These are phyloP conservation scores for Talaromyces sp. DNA, from an alignment of 2,329 filamentous ascomycete genomes.

Conservation along the genomic window DNA sequence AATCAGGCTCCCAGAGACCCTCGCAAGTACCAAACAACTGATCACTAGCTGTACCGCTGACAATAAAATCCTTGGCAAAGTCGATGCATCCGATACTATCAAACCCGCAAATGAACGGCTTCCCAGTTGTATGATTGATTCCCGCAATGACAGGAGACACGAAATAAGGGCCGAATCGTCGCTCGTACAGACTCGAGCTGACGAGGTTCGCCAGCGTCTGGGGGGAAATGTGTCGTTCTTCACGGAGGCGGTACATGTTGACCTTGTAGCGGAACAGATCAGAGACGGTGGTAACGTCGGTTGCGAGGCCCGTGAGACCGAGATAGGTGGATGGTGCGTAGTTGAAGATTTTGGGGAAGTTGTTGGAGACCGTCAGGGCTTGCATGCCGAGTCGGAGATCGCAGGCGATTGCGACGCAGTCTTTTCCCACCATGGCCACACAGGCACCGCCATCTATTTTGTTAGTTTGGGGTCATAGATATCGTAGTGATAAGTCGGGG, in stretches of 20 bases:
- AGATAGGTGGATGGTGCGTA: slow-evolving; percentile 90
- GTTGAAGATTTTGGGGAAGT: slow-evolving; percentile 99
- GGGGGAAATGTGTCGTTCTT: slow-evolving; percentile 94
- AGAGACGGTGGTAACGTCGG: slow-evolving; percentile 88
- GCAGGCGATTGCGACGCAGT: slow-evolving; percentile 99
- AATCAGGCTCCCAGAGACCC: slow-evolving; percentile 93
- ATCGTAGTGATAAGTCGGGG: neutral
- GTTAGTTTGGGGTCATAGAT: neutral
- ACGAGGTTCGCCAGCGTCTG: slow-evolving; percentile 96
- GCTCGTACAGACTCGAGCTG: slow-evolving; percentile 85
- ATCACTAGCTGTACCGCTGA: slow-evolving; percentile 91
- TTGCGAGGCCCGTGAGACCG: slow-evolving; percentile 91
- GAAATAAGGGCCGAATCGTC: slow-evolving; percentile 93
- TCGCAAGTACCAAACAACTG: slow-evolving; percentile 99
- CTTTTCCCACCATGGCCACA: slow-evolving; percentile 98
- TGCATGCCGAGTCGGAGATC: slow-evolving; percentile 97
- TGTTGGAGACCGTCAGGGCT: slow-evolving; percentile 92
- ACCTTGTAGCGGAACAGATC: slow-evolving; percentile 99
- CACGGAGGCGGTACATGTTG: slow-evolving; percentile 98
- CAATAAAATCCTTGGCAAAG: slow-evolving; percentile 99
- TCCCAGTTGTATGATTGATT: slow-evolving; percentile 86
- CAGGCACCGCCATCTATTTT: slow-evolving; percentile 76
- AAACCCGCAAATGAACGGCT: slow-evolving; percentile 98
- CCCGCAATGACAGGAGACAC: slow-evolving; percentile 92
- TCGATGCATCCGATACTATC: slow-evolving; percentile 99